phyloP scores from a whole-genome alignment of 2,329 filamentous ascomycete genomes.

The Fusarium azukiicola region DNA sequence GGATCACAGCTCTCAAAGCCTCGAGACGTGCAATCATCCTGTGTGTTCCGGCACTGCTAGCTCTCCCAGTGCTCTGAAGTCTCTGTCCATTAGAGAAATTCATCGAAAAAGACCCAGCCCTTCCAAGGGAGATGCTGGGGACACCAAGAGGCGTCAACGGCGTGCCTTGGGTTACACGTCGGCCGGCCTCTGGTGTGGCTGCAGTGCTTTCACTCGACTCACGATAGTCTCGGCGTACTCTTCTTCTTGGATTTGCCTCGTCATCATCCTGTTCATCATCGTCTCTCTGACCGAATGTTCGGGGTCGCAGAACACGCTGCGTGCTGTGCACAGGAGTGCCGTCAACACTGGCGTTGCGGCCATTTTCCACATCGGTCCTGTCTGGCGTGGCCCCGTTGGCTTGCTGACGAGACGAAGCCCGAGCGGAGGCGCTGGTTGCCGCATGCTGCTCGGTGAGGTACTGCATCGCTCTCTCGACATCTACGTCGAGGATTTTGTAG shows the following conservation, averaged over 20 bases:
- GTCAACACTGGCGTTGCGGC: background rate
- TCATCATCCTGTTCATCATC: background rate
- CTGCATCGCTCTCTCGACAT: constrained; percentile 19
- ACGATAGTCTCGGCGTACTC: constrained; percentile 6
- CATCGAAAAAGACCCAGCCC: background rate
- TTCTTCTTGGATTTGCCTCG: constrained; percentile 5
- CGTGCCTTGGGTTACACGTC: background rate
- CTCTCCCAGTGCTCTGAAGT: too few relatives aligned
- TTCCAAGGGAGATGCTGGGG: background rate
- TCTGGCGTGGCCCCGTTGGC: background rate
- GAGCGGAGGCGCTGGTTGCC: background rate
- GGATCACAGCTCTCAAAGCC: constrained; percentile 2
- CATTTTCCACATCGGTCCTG: background rate
- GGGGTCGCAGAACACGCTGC: background rate
- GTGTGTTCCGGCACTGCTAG: background rate
- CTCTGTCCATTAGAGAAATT: background rate
- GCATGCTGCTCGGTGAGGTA: constrained; percentile 7
- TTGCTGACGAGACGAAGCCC: background rate
- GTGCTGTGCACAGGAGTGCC: background rate
- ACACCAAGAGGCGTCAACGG: constrained; percentile 13
- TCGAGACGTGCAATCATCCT: background rate
- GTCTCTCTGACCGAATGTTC: background rate
- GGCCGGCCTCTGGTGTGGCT: constrained; percentile 20
- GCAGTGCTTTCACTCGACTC: background rate
- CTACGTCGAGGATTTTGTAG: background rate